A percentile compares a stretch with the other conserved stretches of the same genome.
These are phyloP conservation scores for Hirschfeldia incana DNA, from an alignment of 345 rosid genomes.

Conservation along the genomic window DNA sequence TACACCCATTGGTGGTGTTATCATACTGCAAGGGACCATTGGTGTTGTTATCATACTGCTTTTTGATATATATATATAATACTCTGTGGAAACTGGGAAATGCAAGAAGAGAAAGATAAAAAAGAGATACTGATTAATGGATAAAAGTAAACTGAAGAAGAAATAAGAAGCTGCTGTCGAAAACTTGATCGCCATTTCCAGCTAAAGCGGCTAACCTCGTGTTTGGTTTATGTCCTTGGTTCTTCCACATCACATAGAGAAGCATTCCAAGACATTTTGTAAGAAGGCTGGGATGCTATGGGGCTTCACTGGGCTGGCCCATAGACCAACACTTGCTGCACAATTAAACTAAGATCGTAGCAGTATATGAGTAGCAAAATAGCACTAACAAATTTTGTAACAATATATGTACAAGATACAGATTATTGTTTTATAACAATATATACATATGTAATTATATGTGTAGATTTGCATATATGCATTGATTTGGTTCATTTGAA, in stretches of 20 bases:
- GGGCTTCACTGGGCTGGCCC: background rate
- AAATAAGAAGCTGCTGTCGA: background rate
- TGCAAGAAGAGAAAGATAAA: background rate
- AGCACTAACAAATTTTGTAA: background rate
- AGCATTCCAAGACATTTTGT: background rate
- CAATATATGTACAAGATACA: too few relatives aligned
- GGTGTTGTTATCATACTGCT: background rate
- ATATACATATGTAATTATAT: background rate
- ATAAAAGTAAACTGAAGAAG: background rate
- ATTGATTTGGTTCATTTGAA: background rate
- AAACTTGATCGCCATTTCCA: background rate
- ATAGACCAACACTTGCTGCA: background rate
- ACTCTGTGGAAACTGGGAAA: background rate
- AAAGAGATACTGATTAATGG: too few relatives aligned
- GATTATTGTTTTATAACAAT: too few relatives aligned
- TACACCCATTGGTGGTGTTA: background rate
- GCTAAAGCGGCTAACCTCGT: background rate
- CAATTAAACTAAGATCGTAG: background rate
- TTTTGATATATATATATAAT: background rate
- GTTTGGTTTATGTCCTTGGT: background rate
- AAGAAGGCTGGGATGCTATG: background rate
- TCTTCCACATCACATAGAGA: slow-evolving; percentile 10
- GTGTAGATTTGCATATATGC: background rate
- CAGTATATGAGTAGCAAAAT: background rate
- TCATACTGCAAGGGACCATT: background rate